Base-by-base conservation (phyloP, 257 asterid species). In the Phtheirospermum japonicum region DNA sequence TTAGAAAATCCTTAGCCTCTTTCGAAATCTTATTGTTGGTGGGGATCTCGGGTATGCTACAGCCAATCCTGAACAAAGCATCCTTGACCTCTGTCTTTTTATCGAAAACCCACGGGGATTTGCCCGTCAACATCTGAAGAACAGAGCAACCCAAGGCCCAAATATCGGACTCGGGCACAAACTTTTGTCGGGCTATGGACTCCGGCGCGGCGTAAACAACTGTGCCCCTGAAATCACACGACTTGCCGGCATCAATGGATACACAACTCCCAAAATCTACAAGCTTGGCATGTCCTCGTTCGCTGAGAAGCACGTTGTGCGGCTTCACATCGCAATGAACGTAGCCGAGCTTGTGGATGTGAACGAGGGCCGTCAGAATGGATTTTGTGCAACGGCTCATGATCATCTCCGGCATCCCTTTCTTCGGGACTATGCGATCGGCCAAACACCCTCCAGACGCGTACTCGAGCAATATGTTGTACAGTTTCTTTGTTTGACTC, bases 261-360 rank as follows among this genome's bases (percentile, higher is more conserved):
- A 33, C 43, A 20, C 72, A 63, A 12, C 72, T 59, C 4, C 72
- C 72, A 7, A 72, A 55, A 26, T 72, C 76, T 7, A 60, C 76
- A 11, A 72, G 64, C 54, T 66, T 65, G n/a, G n/a, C 55, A 23
- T n/a, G 26, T 1, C n/a, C 55, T n/a, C n/a, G 18, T 2, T 26
- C 14, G 9, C 59, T 39, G 6, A 72, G 19, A 30, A 72, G 8
- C 37, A 72, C 48, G 26, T 66, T 66, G 39, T 72, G 72, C 4
- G 69, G 77, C 65, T 72, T 66, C 1, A 66, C 18, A 2, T 72
- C 76, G 54, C n/a, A n/a, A n/a, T n/a, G n/a, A n/a, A n/a, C n/a
- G n/a, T n/a, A n/a, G n/a, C n/a, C n/a, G n/a, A n/a, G n/a, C n/a
- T n/a, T n/a, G n/a, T n/a, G n/a, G n/a, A n/a, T n/a, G n/a, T n/a